Conservation (phyloP, 805 yeast genomes). For the Starmerella bacillaris region DNA sequence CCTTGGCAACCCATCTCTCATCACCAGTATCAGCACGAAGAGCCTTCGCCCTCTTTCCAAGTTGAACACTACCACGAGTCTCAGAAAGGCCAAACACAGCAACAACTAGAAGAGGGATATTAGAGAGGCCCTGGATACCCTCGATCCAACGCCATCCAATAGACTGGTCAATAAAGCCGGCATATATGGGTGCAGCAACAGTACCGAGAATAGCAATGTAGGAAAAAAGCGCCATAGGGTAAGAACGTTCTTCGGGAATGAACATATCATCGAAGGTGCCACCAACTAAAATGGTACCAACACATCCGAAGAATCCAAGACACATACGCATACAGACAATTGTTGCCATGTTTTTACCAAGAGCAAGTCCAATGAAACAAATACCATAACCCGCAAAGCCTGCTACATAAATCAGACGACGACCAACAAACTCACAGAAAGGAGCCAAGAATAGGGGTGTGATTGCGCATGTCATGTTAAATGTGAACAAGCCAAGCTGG, state of each 20-base stretch:
- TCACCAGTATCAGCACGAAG: constrained; percentile 38
- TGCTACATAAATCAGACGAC: constrained; percentile 32
- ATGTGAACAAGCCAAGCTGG: constrained; percentile 38
- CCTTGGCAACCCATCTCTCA: constrained; percentile 30
- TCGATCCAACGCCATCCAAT: constrained; percentile 63
- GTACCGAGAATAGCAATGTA: constrained; percentile 47
- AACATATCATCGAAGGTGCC: constrained; percentile 62
- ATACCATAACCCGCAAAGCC: constrained; percentile 33
- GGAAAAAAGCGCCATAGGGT: constrained; percentile 50
- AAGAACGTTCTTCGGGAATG: constrained; percentile 40
- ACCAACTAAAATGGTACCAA: constrained; percentile 59
- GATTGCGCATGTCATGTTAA: constrained; percentile 45
- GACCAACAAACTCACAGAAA: constrained; percentile 39
- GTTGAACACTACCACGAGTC: constrained; percentile 40
- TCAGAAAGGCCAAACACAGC: constrained; percentile 38
- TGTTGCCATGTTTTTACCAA: constrained; percentile 42
- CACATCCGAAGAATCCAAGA: constrained; percentile 58
- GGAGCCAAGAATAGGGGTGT: constrained; percentile 51
- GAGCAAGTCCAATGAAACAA: constrained; percentile 28
- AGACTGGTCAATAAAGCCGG: constrained; percentile 43
- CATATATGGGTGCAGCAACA: constrained; percentile 44
- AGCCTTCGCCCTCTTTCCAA: constrained; percentile 33
- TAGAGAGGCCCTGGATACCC: constrained; percentile 40
- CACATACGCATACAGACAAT: constrained; percentile 46
- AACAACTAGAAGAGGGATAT: constrained; percentile 35